Percentiles rank a stretch among this genome's conserved stretches.
Evolutionary conservation across 2,329 filamentous ascomycete genomes (phyloP).

Genomic region (Microdochium paspali): DNA sequence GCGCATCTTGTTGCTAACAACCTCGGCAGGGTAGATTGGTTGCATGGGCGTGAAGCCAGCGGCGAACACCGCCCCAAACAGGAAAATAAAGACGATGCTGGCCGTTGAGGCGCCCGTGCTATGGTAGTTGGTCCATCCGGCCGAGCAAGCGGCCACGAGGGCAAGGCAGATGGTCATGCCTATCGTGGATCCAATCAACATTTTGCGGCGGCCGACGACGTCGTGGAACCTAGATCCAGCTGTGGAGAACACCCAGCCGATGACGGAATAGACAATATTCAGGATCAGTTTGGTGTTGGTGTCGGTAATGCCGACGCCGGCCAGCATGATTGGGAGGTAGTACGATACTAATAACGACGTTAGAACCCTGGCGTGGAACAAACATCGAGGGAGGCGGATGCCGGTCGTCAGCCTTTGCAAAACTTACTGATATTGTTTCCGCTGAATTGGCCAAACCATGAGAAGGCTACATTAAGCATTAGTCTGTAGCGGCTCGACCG

Average conservation of each 20-base stretch:
- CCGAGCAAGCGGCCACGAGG: conserved; percentile 25
- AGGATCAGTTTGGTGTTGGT: conserved; percentile 27
- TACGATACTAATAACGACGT: conserved; percentile 21
- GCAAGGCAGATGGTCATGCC: conserved; percentile 26
- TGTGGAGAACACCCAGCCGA: conserved; percentile 26
- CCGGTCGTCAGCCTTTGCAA: background rate
- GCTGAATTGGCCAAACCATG: conserved; percentile 30
- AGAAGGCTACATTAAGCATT: conserved; percentile 28
- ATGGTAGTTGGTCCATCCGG: conserved; percentile 21
- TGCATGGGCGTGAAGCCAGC: conserved; percentile 27
- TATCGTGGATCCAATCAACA: conserved; percentile 25
- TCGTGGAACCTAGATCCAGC: conserved; percentile 28
- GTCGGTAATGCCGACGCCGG: conserved; percentile 27
- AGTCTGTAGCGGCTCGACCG: conserved; percentile 24
- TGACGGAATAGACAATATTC: conserved; percentile 27
- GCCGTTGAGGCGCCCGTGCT: conserved; percentile 22
- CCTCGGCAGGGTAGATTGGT: conserved; percentile 25
- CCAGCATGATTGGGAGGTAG: conserved; percentile 28
- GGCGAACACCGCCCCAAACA: conserved; percentile 25
- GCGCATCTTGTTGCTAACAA: conserved; percentile 26
- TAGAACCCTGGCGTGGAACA: background rate
- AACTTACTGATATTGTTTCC: conserved; percentile 21
- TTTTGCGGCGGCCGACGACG: conserved; percentile 26
- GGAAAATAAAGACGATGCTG: conserved; percentile 27
- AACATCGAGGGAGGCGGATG: background rate